Conservation (phyloP, 805 yeast genomes). For the Lachancea quebecensis region DNA sequence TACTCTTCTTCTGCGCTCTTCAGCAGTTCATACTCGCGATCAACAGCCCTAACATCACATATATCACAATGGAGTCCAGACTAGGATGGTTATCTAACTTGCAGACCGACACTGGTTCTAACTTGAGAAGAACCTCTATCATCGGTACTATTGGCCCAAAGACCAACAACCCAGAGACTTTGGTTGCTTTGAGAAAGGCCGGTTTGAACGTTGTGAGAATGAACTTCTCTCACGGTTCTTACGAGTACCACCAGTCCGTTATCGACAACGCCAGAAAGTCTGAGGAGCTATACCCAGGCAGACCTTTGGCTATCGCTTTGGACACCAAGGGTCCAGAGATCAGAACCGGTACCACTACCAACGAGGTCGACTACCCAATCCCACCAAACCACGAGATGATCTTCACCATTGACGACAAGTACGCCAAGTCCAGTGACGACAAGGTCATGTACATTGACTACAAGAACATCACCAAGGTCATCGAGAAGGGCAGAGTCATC, state of each 20-base stretch:
- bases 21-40: background rate
- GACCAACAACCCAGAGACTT: constrained; percentile 81
- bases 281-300: constrained; percentile 82
- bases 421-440: constrained; percentile 66
- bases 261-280: constrained; percentile 95
- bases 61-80: constrained; percentile 39
- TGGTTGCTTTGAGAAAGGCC: constrained; percentile 87
- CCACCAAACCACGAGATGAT: constrained; percentile 82
- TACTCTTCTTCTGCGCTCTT: background rate
- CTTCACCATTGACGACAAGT: constrained; percentile 85
- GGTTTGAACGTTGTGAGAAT: constrained; percentile 97
- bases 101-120: constrained; percentile 71
- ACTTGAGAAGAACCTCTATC: constrained; percentile 88
- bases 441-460: constrained; percentile 85
- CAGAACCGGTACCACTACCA: constrained; percentile 93
- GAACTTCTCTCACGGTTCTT: constrained; percentile 98
- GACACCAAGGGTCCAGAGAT: constrained; percentile 99
- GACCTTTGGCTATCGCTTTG: constrained; percentile 96
- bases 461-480: constrained; percentile 93
- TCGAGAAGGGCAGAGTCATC: constrained; percentile 79
- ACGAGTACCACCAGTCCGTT: constrained; percentile 96
- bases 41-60: background rate
- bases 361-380: constrained; percentile 75
- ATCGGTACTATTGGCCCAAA: constrained; percentile 99
- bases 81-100: constrained; percentile 80